Base-by-base conservation (phyloP, 768 basidiomycete species). In the Lepiota venenata region DNA sequence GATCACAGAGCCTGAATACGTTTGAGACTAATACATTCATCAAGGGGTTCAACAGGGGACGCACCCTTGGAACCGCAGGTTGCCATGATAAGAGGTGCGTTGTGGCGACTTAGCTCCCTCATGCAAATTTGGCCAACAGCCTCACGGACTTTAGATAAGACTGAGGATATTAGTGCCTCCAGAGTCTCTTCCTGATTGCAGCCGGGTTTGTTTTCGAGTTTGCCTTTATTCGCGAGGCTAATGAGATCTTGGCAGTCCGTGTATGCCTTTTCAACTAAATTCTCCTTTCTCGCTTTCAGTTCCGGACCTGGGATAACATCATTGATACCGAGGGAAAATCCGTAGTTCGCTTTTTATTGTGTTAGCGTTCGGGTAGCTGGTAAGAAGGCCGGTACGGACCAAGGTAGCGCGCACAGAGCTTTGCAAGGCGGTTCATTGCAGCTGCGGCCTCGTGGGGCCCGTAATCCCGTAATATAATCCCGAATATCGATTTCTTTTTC, bases 401-500 rank as follows among this genome's bases (percentile, higher is more conserved):
- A 37, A 99, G 76, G 79, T 88, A 99, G 27, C 97, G 84, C 18
- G 97, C 96, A 61, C 91, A 93, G 1, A 99, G 78, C 68, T 99
- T 98, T 14, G 97, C 97, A 14, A 98, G 71, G 50, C 94, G 83
- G 68, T 93, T 93, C 97, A 99, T 99, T 10, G 94, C 95, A 21
- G 82, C 78, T 0, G 95, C 93, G 0, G 97, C 97, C 68, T 93
- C 95, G 60, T 96, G 86, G 6, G 93, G 82, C 4, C 97, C 97
- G 68, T 97, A 98, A 70, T 99, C 97, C 54, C 96, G 79, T 74
- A 98, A 81, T 61, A 99, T 98, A 41, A 98, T 92, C 58, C 96
- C 96, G 64, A 98, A 99, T 40, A 99, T 93, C 2, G 94, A 97
- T 66, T 98, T 98, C 78, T 99, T 98, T 81, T 99, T 99, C 49